Conservation (phyloP, 306 rosid species). For the Gillenia trifoliata region DNA sequence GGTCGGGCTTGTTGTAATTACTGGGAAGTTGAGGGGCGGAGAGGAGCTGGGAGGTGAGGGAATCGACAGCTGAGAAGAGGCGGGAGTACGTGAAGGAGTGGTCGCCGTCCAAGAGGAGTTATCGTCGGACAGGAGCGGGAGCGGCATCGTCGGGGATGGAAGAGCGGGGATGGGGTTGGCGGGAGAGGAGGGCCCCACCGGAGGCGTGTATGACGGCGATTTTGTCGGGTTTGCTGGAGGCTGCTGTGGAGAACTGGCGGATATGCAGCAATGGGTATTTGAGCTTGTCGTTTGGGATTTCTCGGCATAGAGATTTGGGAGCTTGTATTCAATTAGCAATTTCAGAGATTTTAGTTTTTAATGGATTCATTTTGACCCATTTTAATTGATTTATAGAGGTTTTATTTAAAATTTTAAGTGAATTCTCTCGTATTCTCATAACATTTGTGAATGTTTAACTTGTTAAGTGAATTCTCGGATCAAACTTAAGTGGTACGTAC, state of each 20-base stretch:
- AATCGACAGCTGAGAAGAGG: slow-evolving; percentile 44
- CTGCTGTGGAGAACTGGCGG: slow-evolving; percentile 49
- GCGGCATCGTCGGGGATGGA: neutral
- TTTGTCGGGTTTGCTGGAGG: slow-evolving; percentile 52
- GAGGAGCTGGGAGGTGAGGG: slow-evolving; percentile 59
- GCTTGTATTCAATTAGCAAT: no score
- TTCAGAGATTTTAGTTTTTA: no score
- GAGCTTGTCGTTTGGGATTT: neutral
- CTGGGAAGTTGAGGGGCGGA: slow-evolving; percentile 12
- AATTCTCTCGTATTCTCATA: no score
- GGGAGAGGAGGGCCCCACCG: slow-evolving; percentile 36
- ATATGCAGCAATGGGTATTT: slow-evolving; percentile 44
- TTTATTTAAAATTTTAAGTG: no score
- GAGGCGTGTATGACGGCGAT: slow-evolving; percentile 67
- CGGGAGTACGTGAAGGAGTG: slow-evolving; percentile 60
- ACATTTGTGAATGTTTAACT: no score
- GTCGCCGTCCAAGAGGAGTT: slow-evolving; percentile 33
- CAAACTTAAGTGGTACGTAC: no score
- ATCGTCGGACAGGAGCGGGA: neutral
- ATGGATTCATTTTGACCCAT: no score
- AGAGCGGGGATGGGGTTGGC: slow-evolving; percentile 5
- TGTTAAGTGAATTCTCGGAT: no score
- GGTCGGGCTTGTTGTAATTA: slow-evolving; percentile 7
- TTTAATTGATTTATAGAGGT: no score
- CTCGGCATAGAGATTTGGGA: no score